These are phyloP conservation scores for Neopestalotiopsis rosae DNA, from an alignment of 2,329 filamentous ascomycete genomes.

Conservation along the genomic window DNA sequence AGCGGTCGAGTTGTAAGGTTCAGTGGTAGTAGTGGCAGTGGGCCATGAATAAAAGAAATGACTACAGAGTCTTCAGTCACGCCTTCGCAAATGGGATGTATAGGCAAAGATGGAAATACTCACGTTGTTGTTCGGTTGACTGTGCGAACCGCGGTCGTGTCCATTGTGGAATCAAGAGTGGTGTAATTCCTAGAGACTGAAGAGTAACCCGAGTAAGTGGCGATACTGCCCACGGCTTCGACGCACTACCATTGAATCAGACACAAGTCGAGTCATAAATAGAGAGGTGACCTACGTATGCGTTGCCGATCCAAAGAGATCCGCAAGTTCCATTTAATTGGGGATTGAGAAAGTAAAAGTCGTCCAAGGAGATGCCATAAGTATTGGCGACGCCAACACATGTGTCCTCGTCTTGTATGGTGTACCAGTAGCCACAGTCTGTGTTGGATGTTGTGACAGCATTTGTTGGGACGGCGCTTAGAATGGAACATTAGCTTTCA, in stretches of 20 bases:
- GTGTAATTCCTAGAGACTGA: conserved; percentile 10
- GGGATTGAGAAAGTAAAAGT: conserved; percentile 41
- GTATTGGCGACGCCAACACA: conserved; percentile 30
- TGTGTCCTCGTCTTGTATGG: not conserved
- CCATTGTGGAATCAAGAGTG: not conserved
- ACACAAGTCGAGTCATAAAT: too few species aligned
- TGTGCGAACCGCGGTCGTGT: not conserved
- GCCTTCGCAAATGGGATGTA: not conserved
- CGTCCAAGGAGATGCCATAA: conserved; percentile 35
- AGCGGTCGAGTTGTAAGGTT: not conserved
- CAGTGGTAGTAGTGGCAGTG: not conserved
- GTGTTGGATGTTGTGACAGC: not conserved
- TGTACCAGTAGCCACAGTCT: conserved; percentile 11
- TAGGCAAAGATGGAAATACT: not conserved
- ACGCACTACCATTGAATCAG: conserved; percentile 36
- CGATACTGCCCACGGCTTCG: conserved; percentile 34
- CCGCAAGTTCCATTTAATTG: conserved; percentile 38
- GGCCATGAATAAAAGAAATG: conserved; percentile 12
- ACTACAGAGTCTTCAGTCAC: not conserved
- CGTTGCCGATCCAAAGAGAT: conserved; percentile 32
- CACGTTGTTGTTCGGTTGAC: conserved; percentile 4
- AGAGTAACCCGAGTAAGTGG: conserved; percentile 21
- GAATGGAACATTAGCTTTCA: not conserved
- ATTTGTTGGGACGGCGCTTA: conserved; percentile 29
- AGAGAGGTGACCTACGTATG: conserved; percentile 23